These are phyloP conservation scores for Pholiota conissans DNA, from an alignment of 768 basidiomycete species.

Conservation along the genomic window DNA sequence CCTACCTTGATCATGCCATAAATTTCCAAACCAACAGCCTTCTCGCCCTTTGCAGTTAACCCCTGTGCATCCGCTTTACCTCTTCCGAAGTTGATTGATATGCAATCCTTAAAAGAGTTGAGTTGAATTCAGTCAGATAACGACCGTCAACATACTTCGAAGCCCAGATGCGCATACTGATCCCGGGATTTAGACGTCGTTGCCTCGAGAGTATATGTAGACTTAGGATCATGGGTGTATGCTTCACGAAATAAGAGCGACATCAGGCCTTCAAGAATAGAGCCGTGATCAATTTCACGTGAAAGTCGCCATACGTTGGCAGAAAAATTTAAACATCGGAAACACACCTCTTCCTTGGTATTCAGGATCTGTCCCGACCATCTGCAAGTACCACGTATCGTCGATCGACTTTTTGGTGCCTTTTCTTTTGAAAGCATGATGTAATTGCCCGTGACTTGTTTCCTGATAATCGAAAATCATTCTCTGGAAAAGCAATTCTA, in stretches of 20 bases:
- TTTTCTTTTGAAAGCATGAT: slow-evolving; percentile 18
- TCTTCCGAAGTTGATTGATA: slow-evolving; percentile 18
- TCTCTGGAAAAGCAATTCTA: slow-evolving; percentile 16
- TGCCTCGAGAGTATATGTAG: slow-evolving; percentile 27
- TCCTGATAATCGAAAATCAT: slow-evolving; percentile 23
- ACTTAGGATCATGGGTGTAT: slow-evolving; percentile 21
- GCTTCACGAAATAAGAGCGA: slow-evolving; percentile 29
- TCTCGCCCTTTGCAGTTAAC: slow-evolving; percentile 14
- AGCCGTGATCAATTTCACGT: neutral
- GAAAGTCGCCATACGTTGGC: too few relatives aligned
- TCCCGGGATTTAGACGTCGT: slow-evolving; percentile 27
- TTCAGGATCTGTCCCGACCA: slow-evolving; percentile 26
- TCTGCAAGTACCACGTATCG: slow-evolving; percentile 29
- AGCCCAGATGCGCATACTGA: slow-evolving; percentile 31
- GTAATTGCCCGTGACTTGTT: slow-evolving; percentile 15
- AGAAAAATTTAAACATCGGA: neutral
- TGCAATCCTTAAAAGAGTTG: slow-evolving; percentile 10
- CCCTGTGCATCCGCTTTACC: slow-evolving; percentile 20
- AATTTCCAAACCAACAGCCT: slow-evolving; percentile 20
- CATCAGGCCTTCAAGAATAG: slow-evolving; percentile 22
- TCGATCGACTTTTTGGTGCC: slow-evolving; percentile 19
- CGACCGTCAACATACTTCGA: slow-evolving; percentile 26
- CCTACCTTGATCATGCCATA: slow-evolving; percentile 24
- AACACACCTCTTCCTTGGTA: slow-evolving; percentile 27
- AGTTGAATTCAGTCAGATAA: too few relatives aligned